Base-by-base conservation (phyloP, 805 yeast genomes). In the Clavispora fructus region DNA sequence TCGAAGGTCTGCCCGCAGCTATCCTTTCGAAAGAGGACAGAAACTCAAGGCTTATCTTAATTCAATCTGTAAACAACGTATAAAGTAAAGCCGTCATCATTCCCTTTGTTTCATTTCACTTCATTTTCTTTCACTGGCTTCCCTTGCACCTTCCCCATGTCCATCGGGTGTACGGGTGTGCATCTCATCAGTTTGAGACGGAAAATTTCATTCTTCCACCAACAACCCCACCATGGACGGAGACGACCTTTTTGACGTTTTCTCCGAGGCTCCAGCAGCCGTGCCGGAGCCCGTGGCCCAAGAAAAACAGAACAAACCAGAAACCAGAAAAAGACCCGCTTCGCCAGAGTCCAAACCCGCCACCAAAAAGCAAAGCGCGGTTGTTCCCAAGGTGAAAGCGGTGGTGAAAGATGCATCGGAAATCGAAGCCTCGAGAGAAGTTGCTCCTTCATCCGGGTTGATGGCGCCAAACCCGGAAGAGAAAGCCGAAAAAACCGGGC, bases 351-450 rank as follows among this genome's bases (percentile, higher is more conserved):
- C 39, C 39, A 50, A 26, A 41, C 37, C 37, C 13, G 37, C 11
- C 13, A 10, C 13, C 7, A 33, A 33, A 48, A 42, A 66, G 67
- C 45, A 75, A 16, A 33, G 37, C 13, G 37, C 37, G 17, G 37
- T 33, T 33, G 19, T 14, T 3, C 9, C 37, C 37, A 73, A 72
- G 8, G 75, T 79, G 14, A 74, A 75, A 30, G 90, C 96, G 0
- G 82, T 88, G 33, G 95, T 89, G 23, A 86, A 92, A 1, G 97
- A 90, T 65, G 75, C 87, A 6, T 79, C 90, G 42, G 96, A 89
- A 61, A 86, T 87, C 50, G 96, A 89, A 65, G 94, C 96, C 0
- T 83, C 88, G 3, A 75, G 95, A 64, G 95, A 89, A 64, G 95
- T 90, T 29, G 81, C 81, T n/a, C 88, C 86, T 1, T 85, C 95